phyloP scores from a whole-genome alignment of 2,329 filamentous ascomycete species.

The Xylaria sp. region DNA sequence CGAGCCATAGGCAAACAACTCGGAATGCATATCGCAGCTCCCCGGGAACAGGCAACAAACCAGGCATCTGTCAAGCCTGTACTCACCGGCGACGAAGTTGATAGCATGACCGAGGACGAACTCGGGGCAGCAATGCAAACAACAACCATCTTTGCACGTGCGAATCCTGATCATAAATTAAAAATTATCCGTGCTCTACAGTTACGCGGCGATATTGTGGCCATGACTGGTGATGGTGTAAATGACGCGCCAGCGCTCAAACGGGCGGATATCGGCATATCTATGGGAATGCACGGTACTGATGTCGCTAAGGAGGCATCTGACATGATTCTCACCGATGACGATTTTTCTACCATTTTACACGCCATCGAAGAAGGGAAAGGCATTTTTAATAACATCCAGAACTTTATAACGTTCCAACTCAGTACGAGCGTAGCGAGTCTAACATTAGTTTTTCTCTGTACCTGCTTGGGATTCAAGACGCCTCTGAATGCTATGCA shows the following conservation, averaged over 20 bases:
- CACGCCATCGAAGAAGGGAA: constrained; percentile 98
- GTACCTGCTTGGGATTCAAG: constrained; percentile 91
- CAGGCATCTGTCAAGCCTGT: constrained; percentile 76
- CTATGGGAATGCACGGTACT: constrained; percentile 94
- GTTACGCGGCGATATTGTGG: constrained; percentile 92
- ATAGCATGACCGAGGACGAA: constrained; percentile 87
- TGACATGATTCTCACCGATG: constrained; percentile 92
- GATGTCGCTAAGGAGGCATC: constrained; percentile 96
- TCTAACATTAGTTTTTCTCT: constrained; percentile 88
- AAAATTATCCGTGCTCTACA: constrained; percentile 95
- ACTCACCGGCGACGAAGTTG: constrained; percentile 89
- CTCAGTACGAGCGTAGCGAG: constrained; percentile 96
- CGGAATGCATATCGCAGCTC: constrained; percentile 83
- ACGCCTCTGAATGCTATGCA: constrained; percentile 99
- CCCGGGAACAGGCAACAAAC: constrained; percentile 63
- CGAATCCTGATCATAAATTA: constrained; percentile 96
- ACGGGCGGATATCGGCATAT: constrained; percentile 96
- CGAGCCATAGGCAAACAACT: constrained; percentile 93
- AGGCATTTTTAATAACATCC: constrained; percentile 99
- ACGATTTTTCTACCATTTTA: constrained; percentile 91
- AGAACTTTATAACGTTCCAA: constrained; percentile 99
- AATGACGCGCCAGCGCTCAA: constrained; percentile 98
- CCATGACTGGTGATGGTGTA: constrained; percentile 98
- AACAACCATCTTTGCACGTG: constrained; percentile 94
- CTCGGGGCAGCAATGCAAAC: constrained; percentile 85